Conservation (phyloP, 345 rosid species). For the Hibiscus tridactylites region DNA sequence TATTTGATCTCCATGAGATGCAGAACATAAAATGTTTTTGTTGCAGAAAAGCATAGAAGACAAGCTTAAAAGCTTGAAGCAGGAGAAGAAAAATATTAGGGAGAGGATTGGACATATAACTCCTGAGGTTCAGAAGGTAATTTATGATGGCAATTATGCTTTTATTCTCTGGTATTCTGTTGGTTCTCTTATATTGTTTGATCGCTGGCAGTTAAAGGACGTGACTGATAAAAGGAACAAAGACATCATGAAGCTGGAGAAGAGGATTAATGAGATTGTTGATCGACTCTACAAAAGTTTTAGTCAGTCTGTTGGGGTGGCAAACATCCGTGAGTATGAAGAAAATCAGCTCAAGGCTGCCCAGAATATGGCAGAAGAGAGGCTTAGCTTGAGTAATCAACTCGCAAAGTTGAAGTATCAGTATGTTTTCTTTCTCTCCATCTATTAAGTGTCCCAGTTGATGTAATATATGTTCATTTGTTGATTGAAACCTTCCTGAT, state of each 20-base stretch:
- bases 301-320: conserved; percentile 73
- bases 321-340: conserved; percentile 92
- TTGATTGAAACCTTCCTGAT: background rate
- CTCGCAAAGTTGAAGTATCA: conserved; percentile 90
- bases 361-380: conserved; percentile 77
- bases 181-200: conserved; percentile 6
- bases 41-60: conserved; percentile 82
- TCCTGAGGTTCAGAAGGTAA: conserved; percentile 74
- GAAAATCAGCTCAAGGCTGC: conserved; percentile 94
- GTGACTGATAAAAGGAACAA: conserved; percentile 52
- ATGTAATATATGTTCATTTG: conserved; percentile 2
- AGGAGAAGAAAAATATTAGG: conserved; percentile 59
- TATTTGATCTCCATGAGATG: background rate
- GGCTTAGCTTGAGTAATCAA: conserved; percentile 85
- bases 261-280: conserved; percentile 79
- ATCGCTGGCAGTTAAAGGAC: conserved; percentile 49
- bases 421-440: conserved; percentile 44
- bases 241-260: conserved; percentile 69
- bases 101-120: conserved; percentile 53
- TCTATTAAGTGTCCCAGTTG: background rate
- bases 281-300: conserved; percentile 70
- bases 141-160: conserved; percentile 6
- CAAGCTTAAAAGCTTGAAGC: conserved; percentile 63
- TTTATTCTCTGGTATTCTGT: background rate
- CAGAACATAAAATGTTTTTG: conserved; percentile 11